Percentiles rank a stretch among this genome's conserved stretches.
Conservation (phyloP, 108 stramenopile species). For the Stephanodiscus triporus region DNA sequence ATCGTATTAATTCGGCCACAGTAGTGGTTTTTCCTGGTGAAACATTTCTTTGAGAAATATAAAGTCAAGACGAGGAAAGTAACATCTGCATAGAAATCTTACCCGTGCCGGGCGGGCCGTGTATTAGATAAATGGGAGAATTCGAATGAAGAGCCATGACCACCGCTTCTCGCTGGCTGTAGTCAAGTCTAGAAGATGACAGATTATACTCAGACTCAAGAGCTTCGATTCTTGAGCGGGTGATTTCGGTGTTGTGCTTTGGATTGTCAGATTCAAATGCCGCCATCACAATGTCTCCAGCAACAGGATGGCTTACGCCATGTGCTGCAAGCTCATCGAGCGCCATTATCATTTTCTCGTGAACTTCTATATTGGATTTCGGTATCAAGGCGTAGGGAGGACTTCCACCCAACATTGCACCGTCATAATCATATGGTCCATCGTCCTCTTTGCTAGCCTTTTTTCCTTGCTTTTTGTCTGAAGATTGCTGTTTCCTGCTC, state of each 20-base stretch:
- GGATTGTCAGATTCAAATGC: constrained; percentile 52
- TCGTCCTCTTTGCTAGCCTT: constrained; percentile 32
- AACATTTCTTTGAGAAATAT: constrained; percentile 4
- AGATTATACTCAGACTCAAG: constrained; percentile 37
- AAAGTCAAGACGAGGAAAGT: neutral
- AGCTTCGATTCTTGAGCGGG: constrained; percentile 22
- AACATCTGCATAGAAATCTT: neutral
- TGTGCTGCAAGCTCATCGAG: constrained; percentile 68
- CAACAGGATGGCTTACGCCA: constrained; percentile 68
- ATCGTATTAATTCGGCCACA: constrained; percentile 88
- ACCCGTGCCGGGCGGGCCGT: constrained; percentile 86
- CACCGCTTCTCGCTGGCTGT: constrained; percentile 80
- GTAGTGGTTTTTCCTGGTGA: constrained; percentile 80
- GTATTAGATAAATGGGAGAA: constrained; percentile 69
- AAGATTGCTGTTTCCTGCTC: constrained; percentile 19
- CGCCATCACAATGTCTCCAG: constrained; percentile 66
- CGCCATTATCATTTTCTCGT: constrained; percentile 64
- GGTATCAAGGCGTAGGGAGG: constrained; percentile 74
- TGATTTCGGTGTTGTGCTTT: constrained; percentile 3
- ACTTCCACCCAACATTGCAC: constrained; percentile 37
- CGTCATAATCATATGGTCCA: constrained; percentile 45
- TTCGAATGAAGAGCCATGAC: constrained; percentile 64
- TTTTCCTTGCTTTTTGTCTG: constrained; percentile 26
- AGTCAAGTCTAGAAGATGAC: constrained; percentile 55
- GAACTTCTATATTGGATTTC: constrained; percentile 74